Evolutionary conservation across 2,329 filamentous ascomycete genomes (phyloP).

Genomic region (Claviceps pazoutovae): DNA sequence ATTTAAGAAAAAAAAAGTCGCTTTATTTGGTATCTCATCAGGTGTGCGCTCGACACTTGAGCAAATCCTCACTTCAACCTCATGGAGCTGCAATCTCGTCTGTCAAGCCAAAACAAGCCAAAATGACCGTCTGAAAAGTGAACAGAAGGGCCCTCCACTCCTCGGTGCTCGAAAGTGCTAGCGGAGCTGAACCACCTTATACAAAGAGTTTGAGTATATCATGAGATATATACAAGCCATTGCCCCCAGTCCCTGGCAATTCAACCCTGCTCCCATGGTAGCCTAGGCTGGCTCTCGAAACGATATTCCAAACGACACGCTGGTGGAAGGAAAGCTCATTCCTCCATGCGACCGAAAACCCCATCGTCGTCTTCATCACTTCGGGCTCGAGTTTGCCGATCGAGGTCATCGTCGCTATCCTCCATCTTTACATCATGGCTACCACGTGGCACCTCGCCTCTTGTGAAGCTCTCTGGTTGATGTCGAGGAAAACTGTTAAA

Average conservation of each 20-base stretch:
- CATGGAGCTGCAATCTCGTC: conserved; percentile 38
- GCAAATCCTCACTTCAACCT: conserved; percentile 58
- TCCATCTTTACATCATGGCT: conserved; percentile 54
- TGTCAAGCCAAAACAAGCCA: conserved; percentile 8
- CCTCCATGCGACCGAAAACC: conserved; percentile 93
- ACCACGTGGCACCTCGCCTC: conserved; percentile 35
- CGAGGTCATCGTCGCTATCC: conserved; percentile 54
- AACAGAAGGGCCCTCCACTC: conserved; percentile 39
- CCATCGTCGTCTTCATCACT: conserved; percentile 88
- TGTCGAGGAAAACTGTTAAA: conserved; percentile 48
- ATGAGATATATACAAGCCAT: conserved; percentile 36
- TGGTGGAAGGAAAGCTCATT: conserved; percentile 32
- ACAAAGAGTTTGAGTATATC: conserved; percentile 24
- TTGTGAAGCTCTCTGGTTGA: conserved; percentile 52
- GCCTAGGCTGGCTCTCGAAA: conserved; percentile 3
- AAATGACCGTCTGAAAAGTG: conserved; percentile 9
- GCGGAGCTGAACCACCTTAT: conserved; percentile 49
- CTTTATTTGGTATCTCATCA: conserved; percentile 23
- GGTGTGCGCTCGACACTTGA: conserved; percentile 49
- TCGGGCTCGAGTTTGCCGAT: conserved; percentile 44
- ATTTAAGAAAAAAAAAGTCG: not conserved
- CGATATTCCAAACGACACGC: not conserved
- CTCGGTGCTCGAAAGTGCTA: conserved; percentile 52
- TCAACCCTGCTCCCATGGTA: conserved; percentile 18
- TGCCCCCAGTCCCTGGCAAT: conserved; percentile 16